Evolutionary conservation across 2,329 filamentous ascomycete species (phyloP).

Genomic region (Dichotomopilus funicola): DNA sequence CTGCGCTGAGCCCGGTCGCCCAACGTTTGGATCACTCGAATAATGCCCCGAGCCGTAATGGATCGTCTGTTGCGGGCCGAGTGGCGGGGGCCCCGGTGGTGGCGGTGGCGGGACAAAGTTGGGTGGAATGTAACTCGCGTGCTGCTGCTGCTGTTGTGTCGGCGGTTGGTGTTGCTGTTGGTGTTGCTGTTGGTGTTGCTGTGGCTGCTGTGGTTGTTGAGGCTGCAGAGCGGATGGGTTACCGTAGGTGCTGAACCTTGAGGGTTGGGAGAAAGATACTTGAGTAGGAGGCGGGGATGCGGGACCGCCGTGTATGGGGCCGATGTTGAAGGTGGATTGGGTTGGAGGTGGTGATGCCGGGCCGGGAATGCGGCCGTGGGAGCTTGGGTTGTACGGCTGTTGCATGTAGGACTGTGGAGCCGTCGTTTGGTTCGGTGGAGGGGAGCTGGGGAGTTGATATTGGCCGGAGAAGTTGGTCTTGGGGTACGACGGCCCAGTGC

Average conservation of each 20-base stretch:
- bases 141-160: constrained; percentile 35
- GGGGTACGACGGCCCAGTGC: constrained; percentile 42
- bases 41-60: constrained; percentile 40
- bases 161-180: constrained; percentile 27
- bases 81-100: constrained; percentile 54
- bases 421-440: constrained; percentile 43
- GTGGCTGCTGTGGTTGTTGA: constrained; percentile 36
- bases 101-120: constrained; percentile 59
- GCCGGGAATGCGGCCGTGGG: constrained; percentile 51
- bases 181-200: constrained; percentile 31
- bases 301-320: constrained; percentile 38
- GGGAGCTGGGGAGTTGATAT: constrained; percentile 53
- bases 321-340: constrained; percentile 45
- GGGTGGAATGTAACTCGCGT: constrained; percentile 40
- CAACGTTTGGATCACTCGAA: constrained; percentile 12
- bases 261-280: constrained; percentile 41
- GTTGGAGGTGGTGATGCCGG: constrained; percentile 56
- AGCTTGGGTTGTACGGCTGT: constrained; percentile 48
- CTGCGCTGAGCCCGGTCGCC: constrained; percentile 27
- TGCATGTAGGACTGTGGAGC: constrained; percentile 42
- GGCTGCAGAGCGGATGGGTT: constrained; percentile 34
- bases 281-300: constrained; percentile 56
- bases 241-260: constrained; percentile 43
- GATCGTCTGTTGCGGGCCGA: constrained; percentile 57
- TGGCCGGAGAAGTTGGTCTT: constrained; percentile 49